Conservation (phyloP, 768 basidiomycete genomes). For the Termitomyces sp. region DNA sequence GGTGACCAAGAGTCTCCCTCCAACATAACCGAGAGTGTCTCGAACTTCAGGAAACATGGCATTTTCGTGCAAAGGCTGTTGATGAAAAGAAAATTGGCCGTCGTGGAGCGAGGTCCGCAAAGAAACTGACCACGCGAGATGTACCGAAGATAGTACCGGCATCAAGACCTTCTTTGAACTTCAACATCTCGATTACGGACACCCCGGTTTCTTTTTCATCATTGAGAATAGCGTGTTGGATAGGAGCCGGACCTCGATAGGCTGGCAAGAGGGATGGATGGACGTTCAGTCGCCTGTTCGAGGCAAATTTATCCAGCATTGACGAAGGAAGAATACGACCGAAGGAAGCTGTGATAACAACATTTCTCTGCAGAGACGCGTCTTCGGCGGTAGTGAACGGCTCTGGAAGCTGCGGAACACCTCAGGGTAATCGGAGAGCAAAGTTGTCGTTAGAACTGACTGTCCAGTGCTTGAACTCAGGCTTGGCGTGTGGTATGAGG, state of each 20-base stretch:
- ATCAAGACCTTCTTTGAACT: constrained; percentile 68
- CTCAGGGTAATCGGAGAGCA: not conserved
- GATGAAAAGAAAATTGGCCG: not conserved
- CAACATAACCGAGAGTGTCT: constrained; percentile 50
- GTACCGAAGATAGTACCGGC: constrained; percentile 66
- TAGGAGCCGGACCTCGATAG: constrained; percentile 89
- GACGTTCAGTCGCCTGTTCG: constrained; percentile 66
- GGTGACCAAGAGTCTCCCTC: constrained; percentile 67
- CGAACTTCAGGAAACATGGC: constrained; percentile 53
- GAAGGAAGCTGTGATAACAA: constrained; percentile 87
- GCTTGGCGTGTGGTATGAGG: constrained; percentile 52
- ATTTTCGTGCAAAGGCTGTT: constrained; percentile 46
- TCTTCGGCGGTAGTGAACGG: constrained; percentile 23
- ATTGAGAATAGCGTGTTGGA: constrained; percentile 75
- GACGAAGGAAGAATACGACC: constrained; percentile 72
- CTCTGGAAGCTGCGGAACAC: constrained; percentile 27
- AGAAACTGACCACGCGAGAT: constrained; percentile 43
- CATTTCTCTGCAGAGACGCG: constrained; percentile 33
- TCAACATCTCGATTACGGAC: constrained; percentile 72
- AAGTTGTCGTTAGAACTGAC: constrained; percentile 29
- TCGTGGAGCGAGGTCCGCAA: not conserved
- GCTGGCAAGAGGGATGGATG: constrained; percentile 85
- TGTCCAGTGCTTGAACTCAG: constrained; percentile 60
- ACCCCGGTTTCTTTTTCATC: constrained; percentile 71
- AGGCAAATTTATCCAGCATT: constrained; percentile 58